Conservation (phyloP, 441 rosid genomes). For the Populus tomentosa region DNA sequence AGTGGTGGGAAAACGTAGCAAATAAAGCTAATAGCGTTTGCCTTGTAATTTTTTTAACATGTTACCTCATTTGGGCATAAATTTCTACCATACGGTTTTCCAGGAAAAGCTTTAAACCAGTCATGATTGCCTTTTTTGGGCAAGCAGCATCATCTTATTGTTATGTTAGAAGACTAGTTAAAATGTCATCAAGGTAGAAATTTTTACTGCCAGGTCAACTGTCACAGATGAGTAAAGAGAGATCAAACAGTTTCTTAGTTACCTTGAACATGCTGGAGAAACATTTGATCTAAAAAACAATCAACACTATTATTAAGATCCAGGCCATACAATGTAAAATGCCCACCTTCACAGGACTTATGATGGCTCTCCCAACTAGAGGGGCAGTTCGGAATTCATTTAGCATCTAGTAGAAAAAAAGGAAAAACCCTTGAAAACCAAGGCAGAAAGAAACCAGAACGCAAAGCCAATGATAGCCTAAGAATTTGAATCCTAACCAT, state of each 20-base stretch:
- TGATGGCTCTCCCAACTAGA: neutral
- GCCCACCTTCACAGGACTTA: neutral
- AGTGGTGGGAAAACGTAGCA: neutral
- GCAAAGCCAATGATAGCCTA: neutral
- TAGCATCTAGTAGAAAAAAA: neutral
- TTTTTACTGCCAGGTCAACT: too few relatives aligned
- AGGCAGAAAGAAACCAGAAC: neutral
- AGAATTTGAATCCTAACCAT: neutral
- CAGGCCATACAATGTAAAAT: neutral
- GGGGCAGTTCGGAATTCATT: neutral
- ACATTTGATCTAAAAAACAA: neutral
- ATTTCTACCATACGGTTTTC: too few relatives aligned
- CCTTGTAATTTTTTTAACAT: neutral
- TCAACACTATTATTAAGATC: neutral
- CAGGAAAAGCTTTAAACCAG: neutral
- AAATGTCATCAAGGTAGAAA: too few relatives aligned
- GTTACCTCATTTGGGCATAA: too few relatives aligned
- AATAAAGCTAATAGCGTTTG: neutral
- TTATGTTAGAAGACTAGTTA: too few relatives aligned
- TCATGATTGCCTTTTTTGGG: too few relatives aligned
- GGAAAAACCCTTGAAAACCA: neutral
- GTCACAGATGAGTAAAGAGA: neutral
- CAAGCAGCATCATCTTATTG: too few relatives aligned
- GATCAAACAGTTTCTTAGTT: neutral
- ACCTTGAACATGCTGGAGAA: neutral